phyloP scores from a whole-genome alignment of 2,329 filamentous ascomycete genomes.

The Phialemonium atrogriseum region DNA sequence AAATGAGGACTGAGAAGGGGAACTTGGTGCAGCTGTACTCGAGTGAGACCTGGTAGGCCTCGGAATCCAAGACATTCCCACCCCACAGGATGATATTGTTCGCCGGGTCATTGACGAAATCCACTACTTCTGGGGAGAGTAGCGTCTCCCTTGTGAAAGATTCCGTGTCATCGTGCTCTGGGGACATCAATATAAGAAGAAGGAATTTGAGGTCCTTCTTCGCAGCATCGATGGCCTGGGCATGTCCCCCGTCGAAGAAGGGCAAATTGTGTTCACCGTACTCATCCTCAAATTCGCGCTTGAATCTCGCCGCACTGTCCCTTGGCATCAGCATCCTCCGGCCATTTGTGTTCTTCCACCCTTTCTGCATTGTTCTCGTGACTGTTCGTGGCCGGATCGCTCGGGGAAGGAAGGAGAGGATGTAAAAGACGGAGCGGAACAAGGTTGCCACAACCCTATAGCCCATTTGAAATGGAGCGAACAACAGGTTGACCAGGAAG shows the following conservation, averaged over 20 bases:
- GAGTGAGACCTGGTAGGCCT: slow-evolving; percentile 87
- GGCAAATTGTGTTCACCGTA: slow-evolving; percentile 66
- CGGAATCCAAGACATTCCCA: slow-evolving; percentile 84
- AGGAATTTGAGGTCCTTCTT: slow-evolving; percentile 90
- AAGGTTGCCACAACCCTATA: slow-evolving; percentile 63
- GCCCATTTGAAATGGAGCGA: slow-evolving; percentile 73
- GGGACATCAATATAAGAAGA: slow-evolving; percentile 78
- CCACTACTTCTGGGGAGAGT: slow-evolving; percentile 62
- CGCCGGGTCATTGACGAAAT: slow-evolving; percentile 63
- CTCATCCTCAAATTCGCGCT: slow-evolving; percentile 90
- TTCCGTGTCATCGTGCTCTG: slow-evolving; percentile 88
- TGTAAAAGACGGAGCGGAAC: slow-evolving; percentile 65
- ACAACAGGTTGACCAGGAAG: slow-evolving; percentile 67
- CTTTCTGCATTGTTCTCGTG: slow-evolving; percentile 42
- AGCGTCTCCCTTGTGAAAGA: slow-evolving; percentile 77
- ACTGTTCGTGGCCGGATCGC: slow-evolving; percentile 46
- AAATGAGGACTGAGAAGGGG: slow-evolving; percentile 79
- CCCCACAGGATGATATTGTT: slow-evolving; percentile 88
- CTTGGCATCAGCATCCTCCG: slow-evolving; percentile 72
- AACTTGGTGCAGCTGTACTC: slow-evolving; percentile 88
- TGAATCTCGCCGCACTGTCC: slow-evolving; percentile 82
- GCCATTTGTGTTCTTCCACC: slow-evolving; percentile 54
- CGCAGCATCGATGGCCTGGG: slow-evolving; percentile 80
- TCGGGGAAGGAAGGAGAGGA: slow-evolving; percentile 74
- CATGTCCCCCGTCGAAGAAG: slow-evolving; percentile 83